phyloP scores from a whole-genome alignment of 352 stramenopile species.

The Phytophthora podocarpi region DNA sequence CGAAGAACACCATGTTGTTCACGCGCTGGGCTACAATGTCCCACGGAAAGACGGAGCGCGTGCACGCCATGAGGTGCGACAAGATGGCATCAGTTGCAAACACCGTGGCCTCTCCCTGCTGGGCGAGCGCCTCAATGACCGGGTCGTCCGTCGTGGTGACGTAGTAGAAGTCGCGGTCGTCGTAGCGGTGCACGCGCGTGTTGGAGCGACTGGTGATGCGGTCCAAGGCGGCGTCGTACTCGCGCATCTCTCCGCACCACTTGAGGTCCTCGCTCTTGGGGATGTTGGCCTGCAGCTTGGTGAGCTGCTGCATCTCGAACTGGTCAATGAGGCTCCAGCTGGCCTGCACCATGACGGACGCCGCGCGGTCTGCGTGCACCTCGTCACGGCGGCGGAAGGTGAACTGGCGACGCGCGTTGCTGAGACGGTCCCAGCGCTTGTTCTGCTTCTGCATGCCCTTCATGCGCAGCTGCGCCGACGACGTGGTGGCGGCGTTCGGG shows the following conservation, averaged over 20 bases:
- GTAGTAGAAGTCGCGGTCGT: constrained; percentile 96
- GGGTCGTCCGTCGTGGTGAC: constrained; percentile 97
- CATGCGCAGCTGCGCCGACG: constrained; percentile 70
- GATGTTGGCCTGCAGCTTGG: constrained; percentile 93
- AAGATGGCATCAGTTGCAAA: constrained; percentile 98
- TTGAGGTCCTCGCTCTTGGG: constrained; percentile 90
- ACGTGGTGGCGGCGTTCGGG: constrained; percentile 47
- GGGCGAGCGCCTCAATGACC: constrained; percentile 94
- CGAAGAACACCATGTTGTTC: constrained; percentile 97
- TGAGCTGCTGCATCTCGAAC: constrained; percentile 96
- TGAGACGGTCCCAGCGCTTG: constrained; percentile 84
- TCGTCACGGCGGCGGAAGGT: constrained; percentile 69
- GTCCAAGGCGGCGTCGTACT: constrained; percentile 96
- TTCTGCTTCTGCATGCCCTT: constrained; percentile 90
- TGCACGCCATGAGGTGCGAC: constrained; percentile 96
- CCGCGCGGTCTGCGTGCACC: constrained; percentile 79
- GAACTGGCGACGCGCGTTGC: constrained; percentile 76
- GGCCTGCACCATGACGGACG: constrained; percentile 91
- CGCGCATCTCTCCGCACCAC: constrained; percentile 94
- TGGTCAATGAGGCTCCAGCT: constrained; percentile 96
- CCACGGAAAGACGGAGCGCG: constrained; percentile 97
- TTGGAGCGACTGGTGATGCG: constrained; percentile 91
- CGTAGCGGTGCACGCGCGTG: constrained; percentile 75
- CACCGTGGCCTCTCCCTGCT: constrained; percentile 91
- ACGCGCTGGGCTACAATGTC: constrained; percentile 95